Conservation (phyloP, 306 rosid species). For the Castanospermum australe region DNA sequence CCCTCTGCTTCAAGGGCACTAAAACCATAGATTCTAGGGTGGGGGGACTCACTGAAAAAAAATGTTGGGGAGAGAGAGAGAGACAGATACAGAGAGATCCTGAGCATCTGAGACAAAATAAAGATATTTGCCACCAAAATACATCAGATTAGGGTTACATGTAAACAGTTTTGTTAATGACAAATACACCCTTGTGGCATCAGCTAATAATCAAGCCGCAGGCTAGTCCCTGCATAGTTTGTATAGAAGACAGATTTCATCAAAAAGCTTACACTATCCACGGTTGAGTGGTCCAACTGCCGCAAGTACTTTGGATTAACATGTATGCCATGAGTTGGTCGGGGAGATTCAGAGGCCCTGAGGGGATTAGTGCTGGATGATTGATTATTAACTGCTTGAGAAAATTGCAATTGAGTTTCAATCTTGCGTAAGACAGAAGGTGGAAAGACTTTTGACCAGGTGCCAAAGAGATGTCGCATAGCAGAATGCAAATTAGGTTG, state of each 20-base stretch:
- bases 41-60: neutral
- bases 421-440: conserved; percentile 67
- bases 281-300: conserved; percentile 59
- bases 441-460: conserved; percentile 86
- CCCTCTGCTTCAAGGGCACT: neutral
- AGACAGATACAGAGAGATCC: neutral
- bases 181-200: neutral
- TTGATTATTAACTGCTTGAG: conserved; percentile 42
- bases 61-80: too few species aligned
- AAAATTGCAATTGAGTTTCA: conserved; percentile 77
- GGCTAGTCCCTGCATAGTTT: conserved; percentile 14
- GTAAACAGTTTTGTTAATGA: neutral
- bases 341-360: conserved; percentile 79
- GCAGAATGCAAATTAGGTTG: conserved; percentile 63
- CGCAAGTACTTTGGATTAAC: conserved; percentile 85
- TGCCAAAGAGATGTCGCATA: conserved; percentile 93
- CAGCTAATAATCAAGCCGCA: conserved; percentile 1
- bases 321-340: conserved; percentile 88
- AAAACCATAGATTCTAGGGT: too few species aligned
- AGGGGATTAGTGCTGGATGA: conserved; percentile 58
- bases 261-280: conserved; percentile 70
- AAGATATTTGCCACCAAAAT: conserved; percentile 1
- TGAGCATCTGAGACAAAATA: neutral
- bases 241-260: conserved; percentile 18
- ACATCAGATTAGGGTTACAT: neutral